Conservation (phyloP, 2,329 filamentous ascomycete species). For the Setomelanomma holmii region DNA sequence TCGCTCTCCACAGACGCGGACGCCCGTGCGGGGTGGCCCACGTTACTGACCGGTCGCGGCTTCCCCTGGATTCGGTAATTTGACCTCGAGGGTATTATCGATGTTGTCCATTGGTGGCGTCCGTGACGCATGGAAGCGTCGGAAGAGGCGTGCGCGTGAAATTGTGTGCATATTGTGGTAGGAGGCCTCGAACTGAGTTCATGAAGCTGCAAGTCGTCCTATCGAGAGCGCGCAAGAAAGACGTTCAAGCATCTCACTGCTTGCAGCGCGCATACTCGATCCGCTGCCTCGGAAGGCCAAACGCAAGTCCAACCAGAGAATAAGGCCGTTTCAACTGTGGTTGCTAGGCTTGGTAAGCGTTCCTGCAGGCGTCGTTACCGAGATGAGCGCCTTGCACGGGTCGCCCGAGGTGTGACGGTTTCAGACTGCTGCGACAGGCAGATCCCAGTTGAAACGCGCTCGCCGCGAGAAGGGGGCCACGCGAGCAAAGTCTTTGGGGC, state of each 20-base stretch:
- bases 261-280: slow-evolving; percentile 5
- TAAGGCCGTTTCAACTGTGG: slow-evolving; percentile 30
- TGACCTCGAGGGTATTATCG: not conserved
- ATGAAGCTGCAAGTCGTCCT: not conserved
- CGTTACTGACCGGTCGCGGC: not conserved
- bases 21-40: not conserved
- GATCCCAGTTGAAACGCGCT: slow-evolving; percentile 32
- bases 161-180: not conserved
- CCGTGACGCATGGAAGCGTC: not conserved
- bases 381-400: slow-evolving; percentile 35
- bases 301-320: slow-evolving; percentile 27
- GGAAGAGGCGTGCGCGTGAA: not conserved
- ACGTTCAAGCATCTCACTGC: slow-evolving; percentile 9
- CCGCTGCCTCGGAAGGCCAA: slow-evolving; percentile 23
- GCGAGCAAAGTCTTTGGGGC: slow-evolving; percentile 3
- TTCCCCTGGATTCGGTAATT: slow-evolving; percentile 1
- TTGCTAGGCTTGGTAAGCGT: slow-evolving; percentile 24
- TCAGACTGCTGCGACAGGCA: slow-evolving; percentile 31
- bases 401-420: slow-evolving; percentile 37
- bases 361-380: slow-evolving; percentile 33
- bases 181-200: not conserved
- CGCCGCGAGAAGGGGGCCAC: slow-evolving; percentile 5
- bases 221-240: not conserved
- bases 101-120: not conserved
- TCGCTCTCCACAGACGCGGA: not conserved